Percentiles rank a stretch among this genome's conserved stretches.
Evolutionary conservation across 768 basidiomycete species (phyloP).

Genomic region (Rhodotorula sphaerocarpa): DNA sequence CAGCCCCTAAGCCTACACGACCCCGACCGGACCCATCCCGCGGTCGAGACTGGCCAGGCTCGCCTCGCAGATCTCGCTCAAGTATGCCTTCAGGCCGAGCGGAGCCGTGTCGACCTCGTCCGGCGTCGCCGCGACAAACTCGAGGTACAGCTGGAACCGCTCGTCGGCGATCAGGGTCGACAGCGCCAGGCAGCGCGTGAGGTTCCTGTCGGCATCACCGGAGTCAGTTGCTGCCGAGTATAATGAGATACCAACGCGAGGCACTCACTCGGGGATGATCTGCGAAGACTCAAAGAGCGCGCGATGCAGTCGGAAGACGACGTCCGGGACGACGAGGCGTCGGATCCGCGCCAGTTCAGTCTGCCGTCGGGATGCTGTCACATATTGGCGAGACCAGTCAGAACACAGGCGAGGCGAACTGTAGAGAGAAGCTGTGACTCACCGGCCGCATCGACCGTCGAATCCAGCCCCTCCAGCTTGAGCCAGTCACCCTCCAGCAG

Average conservation of each 20-base stretch:
- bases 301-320: conserved; percentile 74
- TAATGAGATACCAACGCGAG: not conserved
- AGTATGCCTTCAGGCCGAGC: conserved; percentile 58
- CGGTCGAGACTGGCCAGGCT: conserved; percentile 49
- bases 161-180: conserved; percentile 83
- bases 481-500: conserved; percentile 39
- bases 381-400: not conserved
- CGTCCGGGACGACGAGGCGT: conserved; percentile 79
- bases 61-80: conserved; percentile 63
- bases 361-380: conserved; percentile 51
- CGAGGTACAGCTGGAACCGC: conserved; percentile 72
- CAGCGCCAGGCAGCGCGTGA: conserved; percentile 65
- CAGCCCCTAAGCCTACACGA: too few relatives aligned
- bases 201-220: conserved; percentile 51
- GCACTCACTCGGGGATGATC: conserved; percentile 54
- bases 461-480: conserved; percentile 30
- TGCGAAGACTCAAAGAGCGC: conserved; percentile 59
- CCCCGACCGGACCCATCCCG: conserved; percentile 3
- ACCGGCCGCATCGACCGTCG: conserved; percentile 18
- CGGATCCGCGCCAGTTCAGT: conserved; percentile 71
- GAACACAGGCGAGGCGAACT: not conserved
- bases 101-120: conserved; percentile 45
- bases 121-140: conserved; percentile 56
- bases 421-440: not conserved
- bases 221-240: not conserved